phyloP scores from a whole-genome alignment of 768 basidiomycete species.

The Suillus americanus region DNA sequence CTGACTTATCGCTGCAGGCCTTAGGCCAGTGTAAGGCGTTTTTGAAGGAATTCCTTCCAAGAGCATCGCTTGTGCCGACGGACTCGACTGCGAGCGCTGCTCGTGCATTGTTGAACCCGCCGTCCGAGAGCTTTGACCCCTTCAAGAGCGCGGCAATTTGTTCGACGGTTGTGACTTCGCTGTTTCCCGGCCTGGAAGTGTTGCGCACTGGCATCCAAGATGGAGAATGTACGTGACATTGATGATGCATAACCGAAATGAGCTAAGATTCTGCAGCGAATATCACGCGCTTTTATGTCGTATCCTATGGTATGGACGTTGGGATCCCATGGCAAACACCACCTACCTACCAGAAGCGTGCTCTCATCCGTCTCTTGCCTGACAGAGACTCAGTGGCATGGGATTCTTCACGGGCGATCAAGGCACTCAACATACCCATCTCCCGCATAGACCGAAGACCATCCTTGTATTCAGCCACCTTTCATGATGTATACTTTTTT shows the following conservation, averaged over 20 bases:
- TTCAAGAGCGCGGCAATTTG: conserved; percentile 70
- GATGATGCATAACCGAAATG: not conserved
- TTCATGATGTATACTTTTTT: conserved; percentile 63
- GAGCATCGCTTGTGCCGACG: conserved; percentile 52
- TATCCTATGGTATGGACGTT: conserved; percentile 39
- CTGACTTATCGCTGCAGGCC: conserved; percentile 44
- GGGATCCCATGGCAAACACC: conserved; percentile 27
- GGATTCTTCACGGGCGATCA: conserved; percentile 26
- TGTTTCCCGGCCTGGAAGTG: conserved; percentile 64
- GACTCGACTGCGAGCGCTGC: conserved; percentile 77
- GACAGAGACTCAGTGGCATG: conserved; percentile 2
- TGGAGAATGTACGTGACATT: conserved; percentile 21
- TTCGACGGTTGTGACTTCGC: conserved; percentile 57
- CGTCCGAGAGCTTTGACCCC: conserved; percentile 39
- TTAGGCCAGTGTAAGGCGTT: conserved; percentile 77
- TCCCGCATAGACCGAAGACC: conserved; percentile 68
- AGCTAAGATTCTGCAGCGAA: conserved; percentile 44
- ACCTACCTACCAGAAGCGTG: conserved; percentile 26
- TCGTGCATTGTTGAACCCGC: conserved; percentile 31
- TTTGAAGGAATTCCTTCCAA: conserved; percentile 51
- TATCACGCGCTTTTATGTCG: conserved; percentile 67
- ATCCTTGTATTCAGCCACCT: conserved; percentile 41
- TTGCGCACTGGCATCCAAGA: conserved; percentile 67
- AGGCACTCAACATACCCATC: conserved; percentile 42
- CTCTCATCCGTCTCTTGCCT: conserved; percentile 38